A percentile compares a stretch with the other conserved stretches of the same genome.
These are phyloP conservation scores for Claviceps quebecensis DNA, from an alignment of 2,329 filamentous ascomycete genomes.

Conservation along the genomic window DNA sequence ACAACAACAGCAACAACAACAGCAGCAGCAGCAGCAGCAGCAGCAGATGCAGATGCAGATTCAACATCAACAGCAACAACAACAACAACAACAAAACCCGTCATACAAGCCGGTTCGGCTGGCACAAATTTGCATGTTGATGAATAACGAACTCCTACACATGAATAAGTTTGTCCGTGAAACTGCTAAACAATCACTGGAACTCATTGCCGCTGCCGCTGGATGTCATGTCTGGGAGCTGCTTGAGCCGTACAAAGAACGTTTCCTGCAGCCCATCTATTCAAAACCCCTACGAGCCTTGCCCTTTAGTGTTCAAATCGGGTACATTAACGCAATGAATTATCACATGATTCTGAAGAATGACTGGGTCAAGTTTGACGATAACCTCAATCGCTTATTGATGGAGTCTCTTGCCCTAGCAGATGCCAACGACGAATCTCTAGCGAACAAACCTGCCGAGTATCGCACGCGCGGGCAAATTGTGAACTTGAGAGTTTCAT, in stretches of 20 bases:
- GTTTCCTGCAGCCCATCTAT: slow-evolving; percentile 82
- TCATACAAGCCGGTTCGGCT: slow-evolving; percentile 42
- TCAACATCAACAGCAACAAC: slow-evolving; percentile 20
- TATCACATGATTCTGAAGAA: slow-evolving; percentile 84
- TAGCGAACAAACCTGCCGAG: slow-evolving; percentile 85
- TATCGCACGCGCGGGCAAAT: slow-evolving; percentile 94
- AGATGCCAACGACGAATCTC: slow-evolving; percentile 83
- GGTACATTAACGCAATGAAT: slow-evolving; percentile 94
- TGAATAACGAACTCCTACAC: slow-evolving; percentile 81
- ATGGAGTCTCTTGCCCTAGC: slow-evolving; percentile 89
- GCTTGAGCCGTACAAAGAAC: slow-evolving; percentile 77
- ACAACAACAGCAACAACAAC: slow-evolving; percentile 24
- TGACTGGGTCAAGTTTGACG: slow-evolving; percentile 83
- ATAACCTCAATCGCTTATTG: slow-evolving; percentile 75
- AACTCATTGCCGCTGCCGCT: slow-evolving; percentile 66
- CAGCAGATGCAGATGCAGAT: slow-evolving; percentile 33
- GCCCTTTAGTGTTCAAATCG: slow-evolving; percentile 90
- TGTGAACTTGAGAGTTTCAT: slow-evolving; percentile 79
- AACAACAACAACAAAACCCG: slow-evolving; percentile 23
- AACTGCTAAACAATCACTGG: slow-evolving; percentile 68
- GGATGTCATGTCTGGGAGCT: slow-evolving; percentile 74
- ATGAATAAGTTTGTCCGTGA: slow-evolving; percentile 93
- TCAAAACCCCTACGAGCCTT: slow-evolving; percentile 86
- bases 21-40: slow-evolving; percentile 26
- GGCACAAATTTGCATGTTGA: slow-evolving; percentile 64